phyloP scores from a whole-genome alignment of 495 filamentous ascomycete species.

The Penicillium diatomitis region DNA sequence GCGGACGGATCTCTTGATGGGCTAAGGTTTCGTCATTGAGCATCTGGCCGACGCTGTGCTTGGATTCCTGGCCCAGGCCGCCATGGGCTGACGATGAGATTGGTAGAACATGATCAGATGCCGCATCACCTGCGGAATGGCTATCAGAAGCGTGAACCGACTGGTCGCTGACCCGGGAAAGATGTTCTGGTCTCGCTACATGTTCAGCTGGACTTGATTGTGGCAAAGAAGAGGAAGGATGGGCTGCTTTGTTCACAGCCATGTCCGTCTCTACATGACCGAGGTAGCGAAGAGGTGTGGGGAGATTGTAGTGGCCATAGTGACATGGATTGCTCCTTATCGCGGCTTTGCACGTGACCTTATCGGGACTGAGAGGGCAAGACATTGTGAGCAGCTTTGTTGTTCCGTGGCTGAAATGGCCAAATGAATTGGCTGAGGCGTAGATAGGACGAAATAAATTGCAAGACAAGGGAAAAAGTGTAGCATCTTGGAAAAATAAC shows the following conservation, averaged over 20 bases:
- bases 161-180: constrained; percentile 20
- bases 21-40: constrained; percentile 3
- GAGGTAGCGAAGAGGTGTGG: neutral
- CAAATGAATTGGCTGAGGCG: too few relatives aligned
- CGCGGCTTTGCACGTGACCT: constrained; percentile 7
- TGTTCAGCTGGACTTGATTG: constrained; percentile 16
- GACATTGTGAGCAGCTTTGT: too few relatives aligned
- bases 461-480: too few relatives aligned
- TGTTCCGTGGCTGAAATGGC: too few relatives aligned
- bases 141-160: constrained; percentile 4
- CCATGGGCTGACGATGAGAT: constrained; percentile 6
- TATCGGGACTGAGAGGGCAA: neutral
- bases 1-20: constrained; percentile 6
- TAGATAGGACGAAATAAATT: too few relatives aligned
- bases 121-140: constrained; percentile 8
- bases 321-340: constrained; percentile 9
- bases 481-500: too few relatives aligned
- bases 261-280: constrained; percentile 31
- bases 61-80: constrained; percentile 1
- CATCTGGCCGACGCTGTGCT: neutral
- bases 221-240: constrained; percentile 21
- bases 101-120: neutral
- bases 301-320: constrained; percentile 10
- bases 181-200: neutral
- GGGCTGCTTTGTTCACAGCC: constrained; percentile 24